Base-by-base conservation (phyloP, 352 stramenopile genomes). In the Pythium rhizo-oryzae region DNA sequence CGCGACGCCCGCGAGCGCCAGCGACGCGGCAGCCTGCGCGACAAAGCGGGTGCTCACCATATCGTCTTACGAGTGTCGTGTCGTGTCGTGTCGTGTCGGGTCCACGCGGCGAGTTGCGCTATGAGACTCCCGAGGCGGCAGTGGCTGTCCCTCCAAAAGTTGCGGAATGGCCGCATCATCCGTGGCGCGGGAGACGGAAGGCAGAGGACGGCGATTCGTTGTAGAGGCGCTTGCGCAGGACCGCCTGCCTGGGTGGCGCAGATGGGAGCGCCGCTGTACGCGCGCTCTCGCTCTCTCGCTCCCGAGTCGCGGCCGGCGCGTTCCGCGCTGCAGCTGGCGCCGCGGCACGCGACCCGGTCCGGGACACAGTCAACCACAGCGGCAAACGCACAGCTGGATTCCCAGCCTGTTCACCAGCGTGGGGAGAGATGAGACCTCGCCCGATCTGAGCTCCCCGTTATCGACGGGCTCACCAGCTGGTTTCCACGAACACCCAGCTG, bases 41-140 rank as follows among this genome's bases (percentile, higher is more conserved):
- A 59, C 41, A 28, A 68, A 54, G 54, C 61, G 43, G 8, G 35
- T 19, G 25, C 18, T 46, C 51, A 47, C 61, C 61, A 68, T 67
- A 37, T 33, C 54, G 19, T 59, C n/a, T 15, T 28, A 21, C n/a
- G 35, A 37, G 30, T 59, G 30, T 41, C 35, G 35, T 41, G 35
- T 41, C 35, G 35, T 41, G 35, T 5, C 33, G 33, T 1, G 35
- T 52, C 46, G 46, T 16, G 9, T 52, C 21, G 18, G 16, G 2
- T 23, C 11, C 6, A 28, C 24, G 23, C 30, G 24, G 56, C 25
- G 56, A 62, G 41, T 62, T 53, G 21, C 39, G 51, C 56, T 62
- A 50, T 62, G 56, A 41, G 35, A 16, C 8, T 41, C 4, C 1
- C 19, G n/a, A n/a, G n/a, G n/a, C n/a, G n/a, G n/a, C n/a, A n/a